Evolutionary conservation across 169 alveolate genomes (phyloP).

Genomic region (Cardiosporidium cionae): DNA sequence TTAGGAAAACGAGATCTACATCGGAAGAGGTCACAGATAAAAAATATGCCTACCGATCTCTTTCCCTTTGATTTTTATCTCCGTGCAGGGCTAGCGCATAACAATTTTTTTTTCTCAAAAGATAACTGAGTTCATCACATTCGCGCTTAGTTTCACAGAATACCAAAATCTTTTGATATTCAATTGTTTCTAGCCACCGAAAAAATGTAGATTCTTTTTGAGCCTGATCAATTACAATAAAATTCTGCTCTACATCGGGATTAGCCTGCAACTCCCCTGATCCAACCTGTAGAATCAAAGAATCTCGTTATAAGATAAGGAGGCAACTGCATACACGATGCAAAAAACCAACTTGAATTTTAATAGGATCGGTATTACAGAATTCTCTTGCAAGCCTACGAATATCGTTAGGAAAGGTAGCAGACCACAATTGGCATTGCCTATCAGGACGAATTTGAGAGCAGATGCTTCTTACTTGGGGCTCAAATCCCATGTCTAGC

Average conservation of each 20-base stretch:
- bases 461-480: neutral
- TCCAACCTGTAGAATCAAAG: no score
- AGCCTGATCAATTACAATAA: neutral
- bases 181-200: neutral
- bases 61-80: slow-evolving; percentile 88
- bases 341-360: slow-evolving; percentile 64
- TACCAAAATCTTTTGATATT: neutral
- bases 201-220: neutral
- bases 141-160: slow-evolving; percentile 43
- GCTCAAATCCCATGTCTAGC: slow-evolving; percentile 35
- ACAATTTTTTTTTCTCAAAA: slow-evolving; percentile 74
- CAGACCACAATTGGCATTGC: neutral
- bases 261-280: slow-evolving; percentile 28
- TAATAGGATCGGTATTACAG: slow-evolving; percentile 70
- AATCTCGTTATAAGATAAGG: no score
- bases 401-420: neutral
- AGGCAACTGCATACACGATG: no score
- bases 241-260: slow-evolving; percentile 1
- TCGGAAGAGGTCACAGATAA: neutral
- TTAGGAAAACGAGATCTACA: neutral
- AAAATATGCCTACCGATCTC: slow-evolving; percentile 54
- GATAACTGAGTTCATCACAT: slow-evolving; percentile 76
- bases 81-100: slow-evolving; percentile 90
- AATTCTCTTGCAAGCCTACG: slow-evolving; percentile 58
- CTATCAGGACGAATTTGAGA: neutral